Evolutionary conservation across 345 rosid genomes (phyloP).

Genomic region (Salix brachista): DNA sequence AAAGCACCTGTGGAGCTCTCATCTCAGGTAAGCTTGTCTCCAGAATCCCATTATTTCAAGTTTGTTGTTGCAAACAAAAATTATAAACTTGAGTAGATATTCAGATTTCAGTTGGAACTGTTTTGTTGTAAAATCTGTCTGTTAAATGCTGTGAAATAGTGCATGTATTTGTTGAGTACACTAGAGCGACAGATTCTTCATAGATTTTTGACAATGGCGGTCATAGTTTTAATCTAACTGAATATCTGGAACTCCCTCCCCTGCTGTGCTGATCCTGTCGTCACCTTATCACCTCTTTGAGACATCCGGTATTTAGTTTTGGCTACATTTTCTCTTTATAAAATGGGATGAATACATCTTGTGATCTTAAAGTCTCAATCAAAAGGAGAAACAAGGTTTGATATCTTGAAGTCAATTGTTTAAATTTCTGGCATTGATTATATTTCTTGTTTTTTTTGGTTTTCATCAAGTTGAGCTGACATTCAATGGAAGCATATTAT

Average conservation of each 20-base stretch:
- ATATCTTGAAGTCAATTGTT: too few species aligned
- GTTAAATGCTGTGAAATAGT: too few species aligned
- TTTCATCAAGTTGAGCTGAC: too few species aligned
- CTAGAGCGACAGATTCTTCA: too few species aligned
- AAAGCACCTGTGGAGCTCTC: constrained; percentile 81
- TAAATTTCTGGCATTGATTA: too few species aligned
- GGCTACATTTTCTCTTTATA: neutral
- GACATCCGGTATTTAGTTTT: neutral
- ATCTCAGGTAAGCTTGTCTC: constrained; percentile 54
- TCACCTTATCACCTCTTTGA: neutral
- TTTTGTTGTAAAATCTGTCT: too few species aligned
- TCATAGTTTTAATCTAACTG: neutral
- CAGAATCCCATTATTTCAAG: neutral
- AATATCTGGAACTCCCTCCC: neutral
- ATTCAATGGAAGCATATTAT: neutral
- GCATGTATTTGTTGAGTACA: too few species aligned
- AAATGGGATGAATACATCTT: neutral
- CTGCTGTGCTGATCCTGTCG: neutral
- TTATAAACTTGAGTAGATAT: neutral
- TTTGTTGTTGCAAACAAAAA: neutral
- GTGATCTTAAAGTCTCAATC: neutral
- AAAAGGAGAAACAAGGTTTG: neutral
- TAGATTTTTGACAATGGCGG: too few species aligned
- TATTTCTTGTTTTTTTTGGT: too few species aligned
- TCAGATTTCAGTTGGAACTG: too few species aligned